A percentile compares a stretch with the other conserved stretches of the same genome.
phyloP scores from a whole-genome alignment of 2,329 filamentous ascomycete species.

The Cercospora brassicicola region DNA sequence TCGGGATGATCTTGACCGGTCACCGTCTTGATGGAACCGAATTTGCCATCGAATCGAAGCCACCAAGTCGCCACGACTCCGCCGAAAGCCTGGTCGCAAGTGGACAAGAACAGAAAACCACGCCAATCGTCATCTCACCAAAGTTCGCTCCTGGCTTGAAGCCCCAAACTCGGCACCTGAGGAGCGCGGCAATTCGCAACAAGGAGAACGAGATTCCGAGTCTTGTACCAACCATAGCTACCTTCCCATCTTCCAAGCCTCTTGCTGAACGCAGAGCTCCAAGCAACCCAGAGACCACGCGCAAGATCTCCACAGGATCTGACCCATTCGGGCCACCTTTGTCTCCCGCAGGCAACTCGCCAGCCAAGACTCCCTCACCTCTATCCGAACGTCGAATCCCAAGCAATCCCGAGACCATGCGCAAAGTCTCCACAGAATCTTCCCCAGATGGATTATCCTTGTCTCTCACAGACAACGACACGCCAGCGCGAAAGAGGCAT shows the following conservation, averaged over 20 bases:
- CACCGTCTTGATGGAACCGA: background rate
- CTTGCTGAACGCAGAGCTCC: background rate
- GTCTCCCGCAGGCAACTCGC: background rate
- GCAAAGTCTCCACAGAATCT: background rate
- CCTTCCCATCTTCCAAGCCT: background rate
- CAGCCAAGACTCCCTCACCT: background rate
- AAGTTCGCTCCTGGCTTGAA: background rate
- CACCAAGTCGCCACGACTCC: background rate
- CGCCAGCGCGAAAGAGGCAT: background rate
- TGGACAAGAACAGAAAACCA: background rate
- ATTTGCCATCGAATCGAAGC: background rate
- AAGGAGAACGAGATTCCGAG: background rate
- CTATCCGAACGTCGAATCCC: background rate
- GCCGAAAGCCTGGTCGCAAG: background rate
- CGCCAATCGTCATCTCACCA: background rate
- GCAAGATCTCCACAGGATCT: background rate
- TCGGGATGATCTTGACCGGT: background rate
- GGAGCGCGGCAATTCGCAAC: background rate
- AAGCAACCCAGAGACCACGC: background rate
- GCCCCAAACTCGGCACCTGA: background rate
- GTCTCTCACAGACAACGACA: background rate
- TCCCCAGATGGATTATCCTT: background rate
- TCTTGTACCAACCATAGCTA: background rate
- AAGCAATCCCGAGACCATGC: background rate
- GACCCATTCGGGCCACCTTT: background rate